Evolutionary conservation across 257 asterid species (phyloP).

Genomic region (Galeopsis tetrahit): DNA sequence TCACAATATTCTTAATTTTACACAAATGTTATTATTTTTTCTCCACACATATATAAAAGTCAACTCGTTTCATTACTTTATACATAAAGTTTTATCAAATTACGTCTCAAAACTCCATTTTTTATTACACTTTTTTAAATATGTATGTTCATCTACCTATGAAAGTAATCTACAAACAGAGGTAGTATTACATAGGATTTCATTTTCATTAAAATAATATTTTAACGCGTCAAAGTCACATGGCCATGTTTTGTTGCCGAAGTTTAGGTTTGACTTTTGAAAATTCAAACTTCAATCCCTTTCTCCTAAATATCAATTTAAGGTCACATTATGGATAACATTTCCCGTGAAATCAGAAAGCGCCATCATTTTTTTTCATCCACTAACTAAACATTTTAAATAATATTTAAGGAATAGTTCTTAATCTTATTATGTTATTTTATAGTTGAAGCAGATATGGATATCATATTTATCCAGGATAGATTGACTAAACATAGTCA

Average conservation of each 20-base stretch:
- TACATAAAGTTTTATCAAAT: too few species aligned
- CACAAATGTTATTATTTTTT: too few species aligned
- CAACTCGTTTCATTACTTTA: too few species aligned
- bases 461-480: neutral
- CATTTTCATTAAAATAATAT: neutral
- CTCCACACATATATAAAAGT: too few species aligned
- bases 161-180: too few species aligned
- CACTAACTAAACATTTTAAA: neutral
- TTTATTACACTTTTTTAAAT: too few species aligned
- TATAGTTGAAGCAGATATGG: neutral
- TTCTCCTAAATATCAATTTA: neutral
- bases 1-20: too few species aligned
- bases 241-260: conserved; percentile 30
- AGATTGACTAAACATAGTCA: too few species aligned
- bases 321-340: conserved; percentile 33
- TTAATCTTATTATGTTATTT: neutral
- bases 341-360: conserved; percentile 26
- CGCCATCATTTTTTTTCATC: neutral
- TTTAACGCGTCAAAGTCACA: conserved; percentile 19
- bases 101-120: too few species aligned
- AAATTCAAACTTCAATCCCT: neutral
- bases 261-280: conserved; percentile 27
- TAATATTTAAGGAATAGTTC: neutral
- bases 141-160: too few species aligned
- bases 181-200: too few species aligned